Conservation (phyloP, 1,284 basidiomycete genomes). For the Ustilago curta region DNA sequence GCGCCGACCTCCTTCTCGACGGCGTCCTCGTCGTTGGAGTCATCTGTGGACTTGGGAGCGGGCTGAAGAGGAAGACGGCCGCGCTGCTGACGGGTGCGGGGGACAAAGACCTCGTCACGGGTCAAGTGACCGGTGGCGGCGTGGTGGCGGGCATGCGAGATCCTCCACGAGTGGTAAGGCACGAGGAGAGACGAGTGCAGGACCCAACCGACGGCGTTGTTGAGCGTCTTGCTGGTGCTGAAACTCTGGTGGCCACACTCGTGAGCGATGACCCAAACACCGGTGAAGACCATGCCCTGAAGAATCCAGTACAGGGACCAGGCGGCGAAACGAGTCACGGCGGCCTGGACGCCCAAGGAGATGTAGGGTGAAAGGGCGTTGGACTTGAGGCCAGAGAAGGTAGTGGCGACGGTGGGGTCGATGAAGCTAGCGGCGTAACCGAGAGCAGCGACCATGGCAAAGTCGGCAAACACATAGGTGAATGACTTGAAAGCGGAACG, state of each 20-base stretch:
- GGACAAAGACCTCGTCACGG: conserved; percentile 96
- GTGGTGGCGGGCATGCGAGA: conserved; percentile 96
- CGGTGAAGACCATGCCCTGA: conserved; percentile 89
- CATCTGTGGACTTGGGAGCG: conserved; percentile 46
- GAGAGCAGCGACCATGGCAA: conserved; percentile 77
- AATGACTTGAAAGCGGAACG: conserved; percentile 87
- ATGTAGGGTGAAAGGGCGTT: conserved; percentile 70
- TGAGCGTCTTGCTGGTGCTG: conserved; percentile 92
- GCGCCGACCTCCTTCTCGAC: conserved; percentile 48
- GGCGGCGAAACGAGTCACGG: conserved; percentile 76
- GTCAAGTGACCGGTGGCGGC: conserved; percentile 94
- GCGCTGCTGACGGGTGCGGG: conserved; percentile 81
- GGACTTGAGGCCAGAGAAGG: conserved; percentile 48
- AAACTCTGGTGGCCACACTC: conserved; percentile 89
- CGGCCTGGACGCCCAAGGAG: conserved; percentile 77
- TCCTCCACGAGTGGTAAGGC: conserved; percentile 97
- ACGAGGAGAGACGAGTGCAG: conserved; percentile 93
- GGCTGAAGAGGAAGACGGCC: conserved; percentile 61
- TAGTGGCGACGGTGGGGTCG: conserved; percentile 71
- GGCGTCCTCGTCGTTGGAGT: conserved; percentile 54
- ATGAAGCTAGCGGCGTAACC: conserved; percentile 80
- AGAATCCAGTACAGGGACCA: conserved; percentile 87
- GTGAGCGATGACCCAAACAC: conserved; percentile 88
- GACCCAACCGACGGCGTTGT: conserved; percentile 93
- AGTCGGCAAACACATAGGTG: conserved; percentile 84